Evolutionary conservation across 805 yeast species (phyloP).

Genomic region (Brettanomyces naardenensis): DNA sequence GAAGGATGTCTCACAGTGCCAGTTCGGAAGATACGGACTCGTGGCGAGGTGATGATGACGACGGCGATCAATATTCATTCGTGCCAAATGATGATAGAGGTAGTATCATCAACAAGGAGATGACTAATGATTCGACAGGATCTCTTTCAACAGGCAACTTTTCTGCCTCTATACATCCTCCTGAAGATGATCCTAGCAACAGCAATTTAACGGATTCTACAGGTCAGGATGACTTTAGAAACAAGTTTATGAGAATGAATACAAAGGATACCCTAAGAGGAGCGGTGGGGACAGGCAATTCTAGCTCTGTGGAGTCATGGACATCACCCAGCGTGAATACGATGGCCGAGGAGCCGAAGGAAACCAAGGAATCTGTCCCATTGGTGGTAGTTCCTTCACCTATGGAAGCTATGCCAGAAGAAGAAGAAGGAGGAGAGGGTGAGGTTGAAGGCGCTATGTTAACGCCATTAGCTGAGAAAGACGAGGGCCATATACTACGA

Average conservation of each 20-base stretch:
- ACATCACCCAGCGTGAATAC: too few relatives aligned
- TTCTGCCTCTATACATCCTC: constrained; percentile 3
- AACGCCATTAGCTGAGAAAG: neutral
- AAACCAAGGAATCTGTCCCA: neutral
- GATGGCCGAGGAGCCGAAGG: neutral
- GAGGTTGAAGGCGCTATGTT: neutral
- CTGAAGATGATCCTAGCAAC: constrained; percentile 6
- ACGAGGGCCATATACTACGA: neutral
- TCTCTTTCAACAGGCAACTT: constrained; percentile 16
- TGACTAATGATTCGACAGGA: constrained; percentile 14
- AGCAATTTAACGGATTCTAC: constrained; percentile 4
- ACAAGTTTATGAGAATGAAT: constrained; percentile 17
- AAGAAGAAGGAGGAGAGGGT: neutral
- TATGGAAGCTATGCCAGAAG: neutral
- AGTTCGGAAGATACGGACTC: neutral
- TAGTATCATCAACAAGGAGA: constrained; percentile 4
- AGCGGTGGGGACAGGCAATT: neutral
- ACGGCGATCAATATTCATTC: constrained; percentile 17
- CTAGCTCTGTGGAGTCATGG: too few relatives aligned
- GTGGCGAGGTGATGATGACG: constrained; percentile 6
- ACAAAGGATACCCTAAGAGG: constrained; percentile 16
- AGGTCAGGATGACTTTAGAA: constrained; percentile 14
- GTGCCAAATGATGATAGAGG: constrained; percentile 16
- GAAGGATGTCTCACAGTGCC: neutral
- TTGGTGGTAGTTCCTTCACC: neutral